Evolutionary conservation across 1,139 yeast genomes (phyloP), one percentile per base, ranked within the genome.

Genomic region (Nakaseomyces bracarensis): DNA sequence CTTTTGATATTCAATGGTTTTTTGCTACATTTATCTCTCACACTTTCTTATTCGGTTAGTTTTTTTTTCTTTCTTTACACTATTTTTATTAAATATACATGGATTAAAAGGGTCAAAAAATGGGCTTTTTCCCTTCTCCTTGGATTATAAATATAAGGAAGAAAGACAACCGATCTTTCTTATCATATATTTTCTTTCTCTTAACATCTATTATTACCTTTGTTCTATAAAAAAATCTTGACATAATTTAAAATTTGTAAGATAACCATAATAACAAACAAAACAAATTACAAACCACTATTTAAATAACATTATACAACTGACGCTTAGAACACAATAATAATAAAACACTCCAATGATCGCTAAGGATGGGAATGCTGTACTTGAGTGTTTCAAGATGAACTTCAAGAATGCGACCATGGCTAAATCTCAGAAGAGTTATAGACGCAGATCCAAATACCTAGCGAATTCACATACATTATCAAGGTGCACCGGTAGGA

Each of bases 331-430:
- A 22, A 22, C 25, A 22, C 7, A 10, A 22, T 7, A 10, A 7
- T 10, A n/a, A 6, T 7, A 28, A 28, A 14, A 28, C 13, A 11
- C 7, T 2, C 9, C n/a, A 4, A 30, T 30, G 35, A 30, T 30
- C 23, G 35, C 35, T 19, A 30, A 30, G 35, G 35, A 30, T 11
- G 35, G 23, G 14, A 30, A 11, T 11, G 11, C 31, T 28, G 35
- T 30, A 9, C 35, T 30, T 14, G 35, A 30, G 35, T 30, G 35
- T 18, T 30, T 30, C 35, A 30, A 30, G 22, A 19, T 19, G 35
- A 30, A 30, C 23, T 30, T 30, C 23, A 11, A 10, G 13, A 30
- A 29, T 19, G 33, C 35, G 4, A 30, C 21, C 13, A 28, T 28
- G 11, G 16, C 18, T 18, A 30, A 30, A 22, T 10, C 7, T 13